These are phyloP conservation scores for Aspergillus diversus DNA, from an alignment of 495 filamentous ascomycete genomes.

Conservation along the genomic window DNA sequence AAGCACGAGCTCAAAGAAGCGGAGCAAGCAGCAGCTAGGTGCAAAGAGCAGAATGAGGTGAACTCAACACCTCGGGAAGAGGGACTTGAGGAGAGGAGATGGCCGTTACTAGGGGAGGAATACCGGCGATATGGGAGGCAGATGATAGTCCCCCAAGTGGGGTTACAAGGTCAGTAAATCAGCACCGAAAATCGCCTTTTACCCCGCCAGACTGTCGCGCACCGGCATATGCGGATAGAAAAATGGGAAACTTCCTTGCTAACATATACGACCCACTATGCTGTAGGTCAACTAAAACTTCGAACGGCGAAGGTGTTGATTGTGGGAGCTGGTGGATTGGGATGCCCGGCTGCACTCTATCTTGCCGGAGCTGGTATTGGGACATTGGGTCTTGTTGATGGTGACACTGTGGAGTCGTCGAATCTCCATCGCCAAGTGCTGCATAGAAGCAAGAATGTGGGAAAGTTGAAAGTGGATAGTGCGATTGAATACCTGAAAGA, in stretches of 20 bases:
- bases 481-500: conserved; percentile 66
- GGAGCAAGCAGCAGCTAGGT: conserved; percentile 33
- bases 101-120: conserved; percentile 68
- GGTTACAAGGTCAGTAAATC: conserved; percentile 65
- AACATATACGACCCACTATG: conserved; percentile 17
- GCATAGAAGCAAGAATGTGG: conserved; percentile 70
- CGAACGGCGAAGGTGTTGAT: conserved; percentile 73
- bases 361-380: conserved; percentile 86
- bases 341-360: conserved; percentile 89
- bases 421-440: conserved; percentile 94
- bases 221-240: too few species aligned
- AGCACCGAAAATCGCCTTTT: not conserved
- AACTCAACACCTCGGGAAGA: not conserved
- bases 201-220: not conserved
- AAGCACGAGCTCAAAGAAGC: conserved; percentile 42
- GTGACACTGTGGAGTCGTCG: conserved; percentile 82
- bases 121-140: conserved; percentile 89
- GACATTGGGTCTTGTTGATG: conserved; percentile 82
- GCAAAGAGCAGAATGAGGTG: conserved; percentile 18
- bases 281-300: conserved; percentile 75
- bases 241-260: conserved; percentile 1
- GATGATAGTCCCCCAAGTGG: conserved; percentile 86
- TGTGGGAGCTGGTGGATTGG: conserved; percentile 90
- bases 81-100: conserved; percentile 39
- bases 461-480: conserved; percentile 81